Percentiles rank a stretch among this genome's conserved stretches.
These are phyloP conservation scores for Xylaria bambusicola DNA, from an alignment of 495 filamentous ascomycete genomes.

Conservation along the genomic window DNA sequence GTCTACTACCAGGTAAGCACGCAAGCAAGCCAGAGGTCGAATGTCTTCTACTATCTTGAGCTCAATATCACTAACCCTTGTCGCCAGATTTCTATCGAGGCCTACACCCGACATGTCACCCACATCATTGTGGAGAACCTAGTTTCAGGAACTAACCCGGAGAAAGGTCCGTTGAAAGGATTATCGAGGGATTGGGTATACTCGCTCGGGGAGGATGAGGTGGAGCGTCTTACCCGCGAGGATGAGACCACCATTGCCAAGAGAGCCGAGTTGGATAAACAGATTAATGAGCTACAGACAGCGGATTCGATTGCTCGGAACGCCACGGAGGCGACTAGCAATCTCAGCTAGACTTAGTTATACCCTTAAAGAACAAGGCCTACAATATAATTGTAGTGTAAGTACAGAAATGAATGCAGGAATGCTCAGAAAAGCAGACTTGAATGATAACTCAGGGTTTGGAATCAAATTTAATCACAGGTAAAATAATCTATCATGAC, in stretches of 20 bases:
- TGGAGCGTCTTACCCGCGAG: conserved; percentile 11
- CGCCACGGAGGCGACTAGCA: neutral
- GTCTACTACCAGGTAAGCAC: conserved; percentile 42
- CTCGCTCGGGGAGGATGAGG: neutral
- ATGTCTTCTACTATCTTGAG: too few species aligned
- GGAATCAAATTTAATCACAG: too few species aligned
- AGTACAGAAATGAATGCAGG: too few species aligned
- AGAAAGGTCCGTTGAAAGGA: neutral
- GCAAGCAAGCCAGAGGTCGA: too few species aligned
- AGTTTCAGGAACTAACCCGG: neutral
- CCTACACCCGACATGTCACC: conserved; percentile 12
- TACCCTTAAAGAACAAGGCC: too few species aligned
- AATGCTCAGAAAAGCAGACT: too few species aligned
- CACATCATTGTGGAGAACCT: conserved; percentile 8
- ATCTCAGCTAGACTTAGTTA: conserved; percentile 52
- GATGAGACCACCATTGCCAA: neutral
- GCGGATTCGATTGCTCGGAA: neutral
- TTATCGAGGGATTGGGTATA: conserved; percentile 7
- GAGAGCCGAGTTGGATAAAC: neutral
- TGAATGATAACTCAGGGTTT: too few species aligned
- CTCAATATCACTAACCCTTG: too few species aligned
- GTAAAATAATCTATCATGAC: too few species aligned
- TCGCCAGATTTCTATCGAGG: conserved; percentile 13
- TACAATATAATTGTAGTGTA: too few species aligned
- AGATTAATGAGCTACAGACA: neutral